phyloP scores from a whole-genome alignment of 495 filamentous ascomycete genomes.

The Neurospora sp. region DNA sequence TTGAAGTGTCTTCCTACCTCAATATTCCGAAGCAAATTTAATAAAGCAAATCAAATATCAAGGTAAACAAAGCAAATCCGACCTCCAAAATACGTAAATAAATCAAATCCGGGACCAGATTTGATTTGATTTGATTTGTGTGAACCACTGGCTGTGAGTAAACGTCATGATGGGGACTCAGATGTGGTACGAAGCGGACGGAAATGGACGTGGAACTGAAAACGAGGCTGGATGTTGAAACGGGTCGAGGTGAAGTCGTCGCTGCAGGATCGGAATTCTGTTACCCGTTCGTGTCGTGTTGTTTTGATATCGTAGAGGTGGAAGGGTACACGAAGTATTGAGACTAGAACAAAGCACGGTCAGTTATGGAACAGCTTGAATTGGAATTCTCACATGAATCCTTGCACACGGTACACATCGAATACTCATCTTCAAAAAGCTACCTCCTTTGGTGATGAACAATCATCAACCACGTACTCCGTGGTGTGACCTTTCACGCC shows the following conservation, averaged over 20 bases:
- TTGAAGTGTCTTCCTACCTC: too few species aligned
- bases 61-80: too few species aligned
- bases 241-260: neutral
- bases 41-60: too few species aligned
- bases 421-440: neutral
- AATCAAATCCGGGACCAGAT: too few species aligned
- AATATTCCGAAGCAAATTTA: too few species aligned
- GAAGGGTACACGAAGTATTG: neutral
- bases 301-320: neutral
- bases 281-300: neutral
- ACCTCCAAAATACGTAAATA: too few species aligned
- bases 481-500: neutral
- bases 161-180: neutral
- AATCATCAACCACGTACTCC: neutral
- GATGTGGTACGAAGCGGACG: neutral
- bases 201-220: neutral
- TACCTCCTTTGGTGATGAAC: neutral
- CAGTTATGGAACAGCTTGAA: neutral
- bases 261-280: neutral
- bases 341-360: neutral
- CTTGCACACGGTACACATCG: neutral
- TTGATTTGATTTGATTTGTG: too few species aligned
- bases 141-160: neutral
- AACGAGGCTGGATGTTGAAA: neutral
- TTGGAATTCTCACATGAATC: neutral